These are phyloP conservation scores for Fusarium sulawesiense DNA, from an alignment of 2,329 filamentous ascomycete species.

Conservation along the genomic window DNA sequence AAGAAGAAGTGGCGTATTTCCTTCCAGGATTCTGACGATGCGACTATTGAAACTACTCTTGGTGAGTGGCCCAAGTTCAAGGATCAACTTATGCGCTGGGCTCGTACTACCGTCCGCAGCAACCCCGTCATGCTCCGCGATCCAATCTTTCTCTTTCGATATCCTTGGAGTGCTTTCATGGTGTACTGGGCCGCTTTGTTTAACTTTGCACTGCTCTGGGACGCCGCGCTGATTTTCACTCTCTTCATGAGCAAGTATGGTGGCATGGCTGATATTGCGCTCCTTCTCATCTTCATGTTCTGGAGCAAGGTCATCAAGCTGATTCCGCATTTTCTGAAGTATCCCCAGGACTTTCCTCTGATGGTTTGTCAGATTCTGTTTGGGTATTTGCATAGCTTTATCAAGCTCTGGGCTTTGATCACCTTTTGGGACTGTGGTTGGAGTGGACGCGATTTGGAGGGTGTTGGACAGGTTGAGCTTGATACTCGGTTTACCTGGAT, in stretches of 20 bases:
- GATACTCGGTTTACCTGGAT: slow-evolving; percentile 22
- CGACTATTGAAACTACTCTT: slow-evolving; percentile 63
- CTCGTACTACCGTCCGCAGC: slow-evolving; percentile 67
- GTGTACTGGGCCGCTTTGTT: slow-evolving; percentile 65
- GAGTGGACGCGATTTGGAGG: slow-evolving; percentile 48
- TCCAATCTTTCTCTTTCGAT: slow-evolving; percentile 42
- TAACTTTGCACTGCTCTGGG: slow-evolving; percentile 67
- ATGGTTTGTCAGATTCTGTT: slow-evolving; percentile 65
- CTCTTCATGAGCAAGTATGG: slow-evolving; percentile 10
- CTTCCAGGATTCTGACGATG: slow-evolving; percentile 63
- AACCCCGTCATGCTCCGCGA: slow-evolving; percentile 64
- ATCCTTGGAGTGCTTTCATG: slow-evolving; percentile 64
- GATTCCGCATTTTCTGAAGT: slow-evolving; percentile 60
- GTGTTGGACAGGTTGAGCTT: slow-evolving; percentile 23
- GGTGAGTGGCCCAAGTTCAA: slow-evolving; percentile 63
- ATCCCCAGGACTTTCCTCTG: slow-evolving; percentile 64
- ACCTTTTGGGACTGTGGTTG: slow-evolving; percentile 62
- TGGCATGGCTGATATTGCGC: background rate
- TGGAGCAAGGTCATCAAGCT: slow-evolving; percentile 69
- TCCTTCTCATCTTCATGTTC: slow-evolving; percentile 59
- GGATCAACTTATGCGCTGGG: slow-evolving; percentile 67
- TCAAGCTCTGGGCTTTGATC: slow-evolving; percentile 67
- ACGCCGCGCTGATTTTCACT: slow-evolving; percentile 56
- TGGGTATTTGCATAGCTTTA: slow-evolving; percentile 66
- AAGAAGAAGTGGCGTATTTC: slow-evolving; percentile 62